phyloP scores from a whole-genome alignment of 768 basidiomycete species.

The Lentinula boryana region DNA sequence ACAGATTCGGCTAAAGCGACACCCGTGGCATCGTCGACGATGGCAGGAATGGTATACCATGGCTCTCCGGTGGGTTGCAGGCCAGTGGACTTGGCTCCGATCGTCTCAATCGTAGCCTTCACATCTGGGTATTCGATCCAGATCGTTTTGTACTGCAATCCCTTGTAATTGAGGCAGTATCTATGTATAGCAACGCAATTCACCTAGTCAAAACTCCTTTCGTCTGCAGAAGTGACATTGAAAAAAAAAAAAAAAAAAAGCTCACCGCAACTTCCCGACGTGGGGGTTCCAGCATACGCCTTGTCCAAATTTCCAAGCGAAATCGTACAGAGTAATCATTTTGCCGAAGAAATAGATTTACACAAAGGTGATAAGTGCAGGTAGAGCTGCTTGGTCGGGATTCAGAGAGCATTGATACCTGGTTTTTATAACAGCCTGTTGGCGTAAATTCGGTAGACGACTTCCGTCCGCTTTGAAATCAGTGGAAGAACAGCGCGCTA shows the following conservation, averaged over 20 bases:
- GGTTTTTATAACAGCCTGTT: not conserved
- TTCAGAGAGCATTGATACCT: too few relatives aligned
- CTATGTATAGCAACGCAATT: not conserved
- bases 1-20: constrained; percentile 33
- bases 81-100: constrained; percentile 25
- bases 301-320: not conserved
- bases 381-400: not conserved
- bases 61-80: constrained; percentile 24
- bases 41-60: constrained; percentile 42
- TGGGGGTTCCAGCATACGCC: not conserved
- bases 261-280: not conserved
- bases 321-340: constrained; percentile 1
- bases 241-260: too few relatives aligned
- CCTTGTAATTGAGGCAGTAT: constrained; percentile 20
- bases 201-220: too few relatives aligned
- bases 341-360: not conserved
- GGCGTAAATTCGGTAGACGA: not conserved
- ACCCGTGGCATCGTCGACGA: constrained; percentile 39
- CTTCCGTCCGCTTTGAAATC: not conserved
- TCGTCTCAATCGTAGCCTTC: constrained; percentile 25
- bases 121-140: constrained; percentile 53
- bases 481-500: not conserved
- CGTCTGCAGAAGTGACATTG: not conserved
- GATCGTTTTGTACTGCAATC: constrained; percentile 35
- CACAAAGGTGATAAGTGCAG: not conserved